Evolutionary conservation across 768 basidiomycete genomes (phyloP).

Genomic region (Mycena vulgaris): DNA sequence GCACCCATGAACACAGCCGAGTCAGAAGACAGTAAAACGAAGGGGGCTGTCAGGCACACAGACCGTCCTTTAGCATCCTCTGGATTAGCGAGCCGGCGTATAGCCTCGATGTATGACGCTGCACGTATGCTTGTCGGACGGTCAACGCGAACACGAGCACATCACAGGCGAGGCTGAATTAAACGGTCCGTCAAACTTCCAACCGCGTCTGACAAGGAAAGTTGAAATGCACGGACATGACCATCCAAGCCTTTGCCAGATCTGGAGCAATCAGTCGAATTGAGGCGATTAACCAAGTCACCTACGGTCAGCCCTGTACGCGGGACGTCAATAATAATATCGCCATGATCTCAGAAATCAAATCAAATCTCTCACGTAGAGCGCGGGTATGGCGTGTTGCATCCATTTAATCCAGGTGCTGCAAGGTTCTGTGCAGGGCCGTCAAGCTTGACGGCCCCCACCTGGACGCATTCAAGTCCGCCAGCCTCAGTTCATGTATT

Average conservation of each 20-base stretch:
- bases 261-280: slow-evolving; percentile 23
- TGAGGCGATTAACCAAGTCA: slow-evolving; percentile 27
- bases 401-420: slow-evolving; percentile 32
- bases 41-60: slow-evolving; percentile 14
- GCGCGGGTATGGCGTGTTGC: slow-evolving; percentile 27
- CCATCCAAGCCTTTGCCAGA: slow-evolving; percentile 18
- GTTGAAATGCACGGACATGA: slow-evolving; percentile 24
- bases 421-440: slow-evolving; percentile 21
- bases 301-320: slow-evolving; percentile 22
- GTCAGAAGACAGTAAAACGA: slow-evolving; percentile 25
- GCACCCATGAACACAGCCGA: slow-evolving; percentile 22
- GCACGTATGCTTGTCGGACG: slow-evolving; percentile 25
- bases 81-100: slow-evolving; percentile 25
- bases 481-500: slow-evolving; percentile 14
- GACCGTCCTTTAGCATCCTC: slow-evolving; percentile 28
- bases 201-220: slow-evolving; percentile 11
- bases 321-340: slow-evolving; percentile 23
- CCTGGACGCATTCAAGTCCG: slow-evolving; percentile 26
- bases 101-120: slow-evolving; percentile 8
- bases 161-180: slow-evolving; percentile 28
- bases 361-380: slow-evolving; percentile 20
- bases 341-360: slow-evolving; percentile 17
- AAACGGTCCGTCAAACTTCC: slow-evolving; percentile 8
- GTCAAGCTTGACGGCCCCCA: slow-evolving; percentile 16
- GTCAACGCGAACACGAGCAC: slow-evolving; percentile 28